Evolutionary conservation across 2,329 filamentous ascomycete genomes (phyloP), one percentile per base, ranked within the genome.

Genomic region (Didymella pinodella): DNA sequence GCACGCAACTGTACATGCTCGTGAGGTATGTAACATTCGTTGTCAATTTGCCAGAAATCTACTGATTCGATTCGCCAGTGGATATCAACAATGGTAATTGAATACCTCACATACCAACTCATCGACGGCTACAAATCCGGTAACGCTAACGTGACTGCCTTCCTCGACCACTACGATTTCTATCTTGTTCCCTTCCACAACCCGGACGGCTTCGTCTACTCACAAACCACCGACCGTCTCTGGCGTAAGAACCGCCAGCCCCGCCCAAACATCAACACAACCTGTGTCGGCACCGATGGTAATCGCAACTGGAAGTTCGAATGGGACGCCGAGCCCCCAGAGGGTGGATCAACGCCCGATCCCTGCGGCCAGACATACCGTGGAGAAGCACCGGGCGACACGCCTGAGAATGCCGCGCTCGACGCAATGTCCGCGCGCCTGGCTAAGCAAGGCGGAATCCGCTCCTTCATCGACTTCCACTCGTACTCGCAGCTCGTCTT

Each of bases 381-480:
- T 16, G 73, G 74, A 32, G 61, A 68, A 18, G 69, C 70, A 4
- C 65, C 72, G 0, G 66, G 68, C 41, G 71, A 75, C 46, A 68
- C 73, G 1, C 73, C 73, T 1, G 73, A 75, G 54, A 75, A 71
- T 26, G 52, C 66, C 38, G 73, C 66, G 4, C 75, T 89, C 5
- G 78, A 80, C 8, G 71, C 74, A 2, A 80, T 82, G 40, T 76
- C 83, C 11, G 74, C 76, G 8, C 69, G 72, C 16, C 68, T 86
- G 14, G 44, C 65, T 1, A 71, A 75, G 1, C 67, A 68, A 8
- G 65, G 65, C 2, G 76, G 84, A 0, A 79, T 89, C 40, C 84
- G 85, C 65, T 80, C 88, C 0, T 90, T 83, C 69, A 83, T 89
- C 53, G 87, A 90, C 74, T 86, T 83, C 73, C 87, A 90, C 75